A percentile compares a stretch with the other conserved stretches of the same genome.
These are phyloP conservation scores for Trichoderma endophyticum DNA, from an alignment of 2,329 filamentous ascomycete genomes.

Conservation along the genomic window DNA sequence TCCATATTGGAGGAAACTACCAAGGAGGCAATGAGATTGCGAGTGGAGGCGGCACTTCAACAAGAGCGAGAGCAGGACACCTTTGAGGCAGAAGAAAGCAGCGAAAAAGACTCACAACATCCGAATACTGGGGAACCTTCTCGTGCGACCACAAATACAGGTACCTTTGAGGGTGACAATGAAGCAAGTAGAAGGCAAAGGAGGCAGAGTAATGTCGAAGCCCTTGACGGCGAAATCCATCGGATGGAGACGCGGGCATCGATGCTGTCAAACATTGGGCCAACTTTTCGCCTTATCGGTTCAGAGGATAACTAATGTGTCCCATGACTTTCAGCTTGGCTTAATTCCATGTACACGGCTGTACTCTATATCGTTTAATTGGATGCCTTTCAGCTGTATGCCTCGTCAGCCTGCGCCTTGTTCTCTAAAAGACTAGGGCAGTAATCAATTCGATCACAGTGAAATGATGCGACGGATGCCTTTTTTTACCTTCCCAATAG, in stretches of 20 bases:
- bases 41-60: constrained; percentile 15
- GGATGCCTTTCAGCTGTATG: background rate
- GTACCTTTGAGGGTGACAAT: background rate
- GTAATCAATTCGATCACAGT: background rate
- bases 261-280: constrained; percentile 12
- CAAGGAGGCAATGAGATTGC: constrained; percentile 19
- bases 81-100: background rate
- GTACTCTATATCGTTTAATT: background rate
- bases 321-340: background rate
- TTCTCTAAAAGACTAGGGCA: background rate
- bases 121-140: background rate
- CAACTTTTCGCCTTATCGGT: constrained; percentile 18
- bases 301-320: background rate
- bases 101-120: background rate
- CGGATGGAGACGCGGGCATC: constrained; percentile 19
- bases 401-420: background rate
- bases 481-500: background rate
- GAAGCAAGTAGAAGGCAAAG: background rate
- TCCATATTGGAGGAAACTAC: constrained; percentile 21
- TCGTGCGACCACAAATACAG: background rate
- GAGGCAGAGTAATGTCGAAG: constrained; percentile 7
- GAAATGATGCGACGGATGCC: background rate
- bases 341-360: background rate
- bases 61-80: constrained; percentile 6
- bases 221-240: constrained; percentile 9